A percentile compares a stretch with the other conserved stretches of the same genome.
Evolutionary conservation across 2,329 filamentous ascomycete species (phyloP).

Genomic region (Verticillium longisporum): DNA sequence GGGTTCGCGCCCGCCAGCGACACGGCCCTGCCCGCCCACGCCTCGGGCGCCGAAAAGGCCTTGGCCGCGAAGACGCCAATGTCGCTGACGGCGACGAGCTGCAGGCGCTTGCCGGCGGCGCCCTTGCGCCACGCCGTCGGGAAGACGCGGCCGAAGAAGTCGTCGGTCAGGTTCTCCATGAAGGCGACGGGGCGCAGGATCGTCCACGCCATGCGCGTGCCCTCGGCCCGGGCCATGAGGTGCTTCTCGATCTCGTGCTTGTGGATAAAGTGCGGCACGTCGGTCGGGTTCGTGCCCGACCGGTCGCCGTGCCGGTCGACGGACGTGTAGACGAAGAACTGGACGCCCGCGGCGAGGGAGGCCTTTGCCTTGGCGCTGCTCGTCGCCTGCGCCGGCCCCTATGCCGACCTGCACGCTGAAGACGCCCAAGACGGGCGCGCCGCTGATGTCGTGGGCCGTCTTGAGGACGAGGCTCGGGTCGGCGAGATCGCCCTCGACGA

Average conservation of each 20-base stretch:
- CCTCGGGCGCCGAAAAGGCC: slow-evolving; percentile 23
- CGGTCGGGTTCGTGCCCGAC: slow-evolving; percentile 41
- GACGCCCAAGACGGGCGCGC: slow-evolving; percentile 46
- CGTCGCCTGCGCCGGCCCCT: slow-evolving; percentile 31
- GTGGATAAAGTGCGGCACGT: slow-evolving; percentile 51
- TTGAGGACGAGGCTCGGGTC: slow-evolving; percentile 42
- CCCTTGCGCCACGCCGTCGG: slow-evolving; percentile 21
- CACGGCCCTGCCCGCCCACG: slow-evolving; percentile 22
- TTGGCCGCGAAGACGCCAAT: slow-evolving; percentile 30
- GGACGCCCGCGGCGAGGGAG: slow-evolving; percentile 43
- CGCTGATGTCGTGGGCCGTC: slow-evolving; percentile 21
- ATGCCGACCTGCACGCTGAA: slow-evolving; percentile 45
- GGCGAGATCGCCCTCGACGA: slow-evolving; percentile 53
- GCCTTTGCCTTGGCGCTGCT: slow-evolving; percentile 43
- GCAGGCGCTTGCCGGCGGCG: slow-evolving; percentile 23
- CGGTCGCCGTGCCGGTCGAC: slow-evolving; percentile 53
- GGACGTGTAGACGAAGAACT: slow-evolving; percentile 54
- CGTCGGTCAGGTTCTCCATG: slow-evolving; percentile 29
- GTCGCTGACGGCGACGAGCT: slow-evolving; percentile 27
- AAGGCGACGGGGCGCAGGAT: slow-evolving; percentile 31
- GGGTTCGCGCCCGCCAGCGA: slow-evolving; percentile 34
- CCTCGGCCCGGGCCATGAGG: slow-evolving; percentile 35
- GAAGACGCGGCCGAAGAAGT: slow-evolving; percentile 24
- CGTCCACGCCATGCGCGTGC: slow-evolving; percentile 24
- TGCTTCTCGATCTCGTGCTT: slow-evolving; percentile 61